A percentile compares a stretch with the other conserved stretches of the same genome.
phyloP scores from a whole-genome alignment of 2,329 filamentous ascomycete genomes.

The Cercospora berteroae region DNA sequence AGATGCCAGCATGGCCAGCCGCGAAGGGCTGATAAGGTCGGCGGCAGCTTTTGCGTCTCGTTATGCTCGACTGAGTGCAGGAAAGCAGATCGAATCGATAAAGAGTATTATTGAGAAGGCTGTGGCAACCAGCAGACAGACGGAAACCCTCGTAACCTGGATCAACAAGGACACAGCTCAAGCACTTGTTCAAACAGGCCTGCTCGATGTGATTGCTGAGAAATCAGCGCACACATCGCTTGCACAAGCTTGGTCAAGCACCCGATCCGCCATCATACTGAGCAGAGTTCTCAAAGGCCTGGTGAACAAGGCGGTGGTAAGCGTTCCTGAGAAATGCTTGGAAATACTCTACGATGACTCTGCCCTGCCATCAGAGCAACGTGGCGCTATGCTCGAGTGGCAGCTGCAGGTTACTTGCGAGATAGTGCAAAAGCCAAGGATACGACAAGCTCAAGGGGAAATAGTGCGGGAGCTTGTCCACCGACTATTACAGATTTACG shows the following conservation, averaged over 20 bases:
- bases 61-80: constrained; percentile 29
- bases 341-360: constrained; percentile 37
- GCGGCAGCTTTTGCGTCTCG: constrained; percentile 33
- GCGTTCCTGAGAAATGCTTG: constrained; percentile 20
- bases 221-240: constrained; percentile 51
- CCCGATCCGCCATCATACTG: constrained; percentile 23
- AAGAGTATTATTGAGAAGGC: constrained; percentile 26
- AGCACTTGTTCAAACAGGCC: constrained; percentile 59
- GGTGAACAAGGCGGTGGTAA: constrained; percentile 19
- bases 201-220: constrained; percentile 54
- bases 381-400: constrained; percentile 45
- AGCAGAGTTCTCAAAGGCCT: constrained; percentile 28
- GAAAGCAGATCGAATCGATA: constrained; percentile 15
- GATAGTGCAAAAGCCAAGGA: constrained; percentile 27
- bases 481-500: constrained; percentile 28
- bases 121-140: constrained; percentile 19
- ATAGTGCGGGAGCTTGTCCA: constrained; percentile 24
- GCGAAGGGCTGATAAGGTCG: constrained; percentile 9
- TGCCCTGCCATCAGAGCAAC: constrained; percentile 30
- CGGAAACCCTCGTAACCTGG: constrained; percentile 30
- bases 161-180: constrained; percentile 59
- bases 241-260: constrained; percentile 25
- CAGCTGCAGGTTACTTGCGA: constrained; percentile 38
- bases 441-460: constrained; percentile 16
- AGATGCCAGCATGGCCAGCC: neutral